Conservation (phyloP, 345 rosid genomes). For the Brassica incana region DNA sequence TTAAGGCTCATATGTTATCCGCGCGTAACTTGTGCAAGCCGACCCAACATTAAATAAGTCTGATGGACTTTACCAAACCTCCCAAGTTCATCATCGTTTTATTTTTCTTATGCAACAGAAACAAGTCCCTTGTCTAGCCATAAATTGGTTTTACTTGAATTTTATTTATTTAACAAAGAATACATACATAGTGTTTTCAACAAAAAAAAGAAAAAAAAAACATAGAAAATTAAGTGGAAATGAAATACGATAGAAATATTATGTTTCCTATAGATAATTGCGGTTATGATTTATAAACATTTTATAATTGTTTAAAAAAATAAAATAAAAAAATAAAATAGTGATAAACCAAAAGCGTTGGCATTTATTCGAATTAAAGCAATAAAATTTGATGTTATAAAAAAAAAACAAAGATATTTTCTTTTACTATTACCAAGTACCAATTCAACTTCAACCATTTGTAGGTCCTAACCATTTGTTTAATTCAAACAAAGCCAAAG, state of each 20-base stretch:
- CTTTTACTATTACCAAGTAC: not conserved
- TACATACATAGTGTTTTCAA: not conserved
- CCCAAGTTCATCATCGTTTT: not conserved
- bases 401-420: not conserved
- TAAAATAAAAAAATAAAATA: not conserved
- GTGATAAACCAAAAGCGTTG: not conserved
- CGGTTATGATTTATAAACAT: not conserved
- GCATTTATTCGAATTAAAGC: not conserved
- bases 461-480: conserved; percentile 1
- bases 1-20: no score
- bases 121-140: not conserved
- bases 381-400: no score
- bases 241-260: not conserved
- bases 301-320: not conserved
- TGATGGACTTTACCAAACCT: no score
- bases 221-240: not conserved
- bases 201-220: no score
- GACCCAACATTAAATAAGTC: no score
- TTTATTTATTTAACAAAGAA: not conserved
- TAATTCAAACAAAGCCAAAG: conserved; percentile 4
- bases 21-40: no score
- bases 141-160: not conserved
- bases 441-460: conserved; percentile 3
- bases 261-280: not conserved
- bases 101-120: not conserved